These are phyloP conservation scores for Termitomyces sp. DNA, from an alignment of 768 basidiomycete genomes.

Conservation along the genomic window DNA sequence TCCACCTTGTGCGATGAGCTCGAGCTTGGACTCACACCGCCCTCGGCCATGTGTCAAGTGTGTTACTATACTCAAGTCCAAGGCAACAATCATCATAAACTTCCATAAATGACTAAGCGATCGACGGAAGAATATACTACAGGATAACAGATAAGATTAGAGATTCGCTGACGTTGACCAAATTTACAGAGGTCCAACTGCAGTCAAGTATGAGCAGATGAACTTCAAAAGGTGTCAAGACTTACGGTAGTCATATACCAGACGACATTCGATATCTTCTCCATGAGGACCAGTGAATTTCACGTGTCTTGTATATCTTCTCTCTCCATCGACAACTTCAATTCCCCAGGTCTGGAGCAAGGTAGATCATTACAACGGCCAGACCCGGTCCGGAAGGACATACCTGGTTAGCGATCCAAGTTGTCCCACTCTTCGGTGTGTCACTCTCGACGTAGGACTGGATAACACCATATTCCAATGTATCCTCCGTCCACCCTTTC, in stretches of 20 bases:
- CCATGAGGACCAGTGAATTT: constrained; percentile 60
- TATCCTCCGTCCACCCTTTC: constrained; percentile 39
- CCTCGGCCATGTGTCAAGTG: constrained; percentile 8
- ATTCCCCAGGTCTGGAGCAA: constrained; percentile 57
- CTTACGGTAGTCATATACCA: constrained; percentile 72
- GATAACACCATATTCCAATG: constrained; percentile 39
- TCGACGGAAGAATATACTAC: neutral
- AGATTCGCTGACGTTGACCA: neutral
- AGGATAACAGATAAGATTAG: neutral
- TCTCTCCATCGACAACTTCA: constrained; percentile 52
- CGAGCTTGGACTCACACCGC: constrained; percentile 14
- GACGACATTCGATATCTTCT: constrained; percentile 51
- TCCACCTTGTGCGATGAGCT: constrained; percentile 9
- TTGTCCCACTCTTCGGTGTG: constrained; percentile 54
- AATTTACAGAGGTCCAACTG: constrained; percentile 2
- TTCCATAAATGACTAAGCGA: constrained; percentile 6
- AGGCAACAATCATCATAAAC: neutral
- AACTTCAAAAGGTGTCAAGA: constrained; percentile 2
- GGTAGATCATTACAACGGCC: neutral
- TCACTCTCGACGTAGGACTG: constrained; percentile 54
- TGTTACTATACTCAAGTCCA: neutral
- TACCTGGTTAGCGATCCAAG: constrained; percentile 69
- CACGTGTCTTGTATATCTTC: constrained; percentile 58
- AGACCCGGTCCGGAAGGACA: constrained; percentile 5
- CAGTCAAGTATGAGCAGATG: neutral